A percentile compares a stretch with the other conserved stretches of the same genome.
Conservation (phyloP, 371 early-diverging fungal species). For the Mortierella sp. region DNA sequence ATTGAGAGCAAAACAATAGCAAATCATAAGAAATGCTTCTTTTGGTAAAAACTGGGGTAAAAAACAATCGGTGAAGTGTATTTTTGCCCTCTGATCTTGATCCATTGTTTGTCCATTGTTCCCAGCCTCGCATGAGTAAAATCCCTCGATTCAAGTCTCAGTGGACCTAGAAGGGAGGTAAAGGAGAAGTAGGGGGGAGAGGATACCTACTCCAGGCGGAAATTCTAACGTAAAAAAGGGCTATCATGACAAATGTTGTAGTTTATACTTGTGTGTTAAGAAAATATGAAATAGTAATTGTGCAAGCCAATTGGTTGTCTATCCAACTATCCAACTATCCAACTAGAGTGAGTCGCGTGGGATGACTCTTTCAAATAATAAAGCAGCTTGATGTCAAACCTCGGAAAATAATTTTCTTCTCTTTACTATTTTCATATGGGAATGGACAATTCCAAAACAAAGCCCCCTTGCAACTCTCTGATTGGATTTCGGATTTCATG, state of each 20-base stretch:
- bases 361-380: background rate
- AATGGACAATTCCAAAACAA: background rate
- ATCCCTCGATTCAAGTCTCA: background rate
- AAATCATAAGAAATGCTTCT: background rate
- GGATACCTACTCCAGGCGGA: no score
- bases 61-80: no score
- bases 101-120: background rate
- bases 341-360: background rate
- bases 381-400: background rate
- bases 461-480: background rate
- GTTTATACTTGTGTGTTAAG: no score
- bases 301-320: no score
- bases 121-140: background rate
- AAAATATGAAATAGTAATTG: no score
- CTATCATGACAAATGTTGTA: no score
- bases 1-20: background rate
- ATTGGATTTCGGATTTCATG: background rate
- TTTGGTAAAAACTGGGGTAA: constrained; percentile 3
- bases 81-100: background rate
- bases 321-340: no score
- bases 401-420: no score
- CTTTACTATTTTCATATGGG: background rate
- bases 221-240: no score
- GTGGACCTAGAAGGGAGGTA: background rate
- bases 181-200: background rate